Conservation (phyloP, 2,329 filamentous ascomycete species). For the Pestalotiopsis fici region DNA sequence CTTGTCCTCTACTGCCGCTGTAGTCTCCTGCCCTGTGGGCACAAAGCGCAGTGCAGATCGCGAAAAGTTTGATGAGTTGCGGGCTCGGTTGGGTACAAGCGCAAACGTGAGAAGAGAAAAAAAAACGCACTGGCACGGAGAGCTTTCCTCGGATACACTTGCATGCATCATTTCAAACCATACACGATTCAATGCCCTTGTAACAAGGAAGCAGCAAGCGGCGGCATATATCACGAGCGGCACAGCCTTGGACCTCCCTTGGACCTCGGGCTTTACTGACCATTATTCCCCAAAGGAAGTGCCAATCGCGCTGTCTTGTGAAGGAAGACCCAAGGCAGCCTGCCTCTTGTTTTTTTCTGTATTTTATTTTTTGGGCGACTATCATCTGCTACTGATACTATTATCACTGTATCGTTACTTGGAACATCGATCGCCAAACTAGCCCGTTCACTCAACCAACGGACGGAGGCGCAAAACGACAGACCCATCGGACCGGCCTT, state of each 20-base stretch:
- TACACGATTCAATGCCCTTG: background rate
- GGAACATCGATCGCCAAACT: background rate
- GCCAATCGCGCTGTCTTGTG: background rate
- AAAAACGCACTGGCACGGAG: slow-evolving; percentile 9
- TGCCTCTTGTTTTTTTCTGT: background rate
- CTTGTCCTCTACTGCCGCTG: background rate
- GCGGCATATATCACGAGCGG: slow-evolving; percentile 7
- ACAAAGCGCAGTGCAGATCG: slow-evolving; percentile 1
- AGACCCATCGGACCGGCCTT: slow-evolving; percentile 3
- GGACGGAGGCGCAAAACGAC: background rate
- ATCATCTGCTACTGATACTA: background rate
- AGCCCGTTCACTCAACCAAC: background rate
- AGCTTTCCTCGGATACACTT: slow-evolving; percentile 3
- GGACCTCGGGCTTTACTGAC: background rate
- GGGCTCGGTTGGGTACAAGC: slow-evolving; percentile 1
- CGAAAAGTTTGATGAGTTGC: background rate
- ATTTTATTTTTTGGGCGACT: background rate
- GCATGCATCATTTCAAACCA: slow-evolving; percentile 10
- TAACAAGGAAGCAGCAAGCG: background rate
- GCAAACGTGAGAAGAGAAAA: background rate
- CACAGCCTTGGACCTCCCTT: slow-evolving; percentile 3
- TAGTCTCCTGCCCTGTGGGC: background rate
- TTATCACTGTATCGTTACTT: background rate
- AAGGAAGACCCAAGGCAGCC: background rate
- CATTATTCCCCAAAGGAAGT: slow-evolving; percentile 12